phyloP scores from a whole-genome alignment of 129 eudicot genomes.

The Flaveria brownii region DNA sequence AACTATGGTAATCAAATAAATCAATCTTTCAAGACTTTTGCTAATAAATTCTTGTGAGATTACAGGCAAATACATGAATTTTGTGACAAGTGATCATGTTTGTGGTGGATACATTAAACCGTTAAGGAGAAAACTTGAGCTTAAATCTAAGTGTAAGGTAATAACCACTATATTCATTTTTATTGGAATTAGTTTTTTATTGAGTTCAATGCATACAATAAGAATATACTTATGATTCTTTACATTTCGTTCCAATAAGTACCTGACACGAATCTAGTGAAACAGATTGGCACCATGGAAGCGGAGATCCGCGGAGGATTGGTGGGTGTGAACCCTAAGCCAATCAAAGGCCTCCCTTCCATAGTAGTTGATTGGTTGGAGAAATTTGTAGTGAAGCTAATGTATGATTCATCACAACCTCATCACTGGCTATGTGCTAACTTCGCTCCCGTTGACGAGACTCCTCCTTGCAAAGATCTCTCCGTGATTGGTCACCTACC shows the following conservation, averaged over 20 bases:
- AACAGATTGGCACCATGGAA: neutral
- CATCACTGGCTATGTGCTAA: conserved; percentile 71
- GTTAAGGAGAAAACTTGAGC: neutral
- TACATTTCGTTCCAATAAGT: too few species aligned
- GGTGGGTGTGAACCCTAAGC: conserved; percentile 46
- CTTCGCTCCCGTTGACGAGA: conserved; percentile 83
- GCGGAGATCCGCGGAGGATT: neutral
- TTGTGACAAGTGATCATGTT: neutral
- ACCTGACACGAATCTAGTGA: neutral
- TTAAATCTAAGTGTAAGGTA: neutral
- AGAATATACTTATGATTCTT: too few species aligned
- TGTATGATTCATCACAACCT: conserved; percentile 56
- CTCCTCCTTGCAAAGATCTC: conserved; percentile 73
- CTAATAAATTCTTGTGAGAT: neutral
- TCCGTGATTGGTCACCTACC: neutral
- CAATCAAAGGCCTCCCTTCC: conserved; percentile 57
- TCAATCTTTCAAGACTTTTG: neutral
- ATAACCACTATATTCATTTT: neutral
- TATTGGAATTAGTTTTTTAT: neutral
- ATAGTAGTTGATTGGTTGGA: conserved; percentile 82
- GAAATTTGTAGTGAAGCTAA: conserved; percentile 50
- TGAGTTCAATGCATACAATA: neutral
- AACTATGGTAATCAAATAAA: neutral
- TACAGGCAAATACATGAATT: neutral
- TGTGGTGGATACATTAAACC: neutral